Percentiles rank a stretch among this genome's conserved stretches.
These are phyloP conservation scores for Talaromyces sp. DNA, from an alignment of 2,329 filamentous ascomycete species.

Conservation along the genomic window DNA sequence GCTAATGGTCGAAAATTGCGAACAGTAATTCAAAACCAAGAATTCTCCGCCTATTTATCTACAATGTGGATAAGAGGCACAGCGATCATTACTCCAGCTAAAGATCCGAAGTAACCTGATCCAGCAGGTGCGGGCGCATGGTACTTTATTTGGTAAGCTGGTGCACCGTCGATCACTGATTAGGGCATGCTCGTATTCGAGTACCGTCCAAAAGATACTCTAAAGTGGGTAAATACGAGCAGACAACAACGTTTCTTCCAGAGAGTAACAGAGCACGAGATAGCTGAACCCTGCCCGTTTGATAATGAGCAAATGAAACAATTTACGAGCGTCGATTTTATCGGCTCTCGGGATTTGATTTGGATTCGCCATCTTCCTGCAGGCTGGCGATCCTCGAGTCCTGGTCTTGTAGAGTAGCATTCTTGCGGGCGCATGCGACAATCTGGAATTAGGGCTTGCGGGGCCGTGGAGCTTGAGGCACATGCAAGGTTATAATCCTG, in stretches of 20 bases:
- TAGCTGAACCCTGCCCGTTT: not conserved
- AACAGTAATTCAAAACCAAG: not conserved
- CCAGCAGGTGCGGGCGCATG: not conserved
- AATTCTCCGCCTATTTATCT: not conserved
- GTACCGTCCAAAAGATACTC: not conserved
- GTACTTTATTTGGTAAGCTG: not conserved
- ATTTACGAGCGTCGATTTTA: not conserved
- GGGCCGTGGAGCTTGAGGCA: not conserved
- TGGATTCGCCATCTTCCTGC: not conserved
- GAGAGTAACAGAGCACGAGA: not conserved
- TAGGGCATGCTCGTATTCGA: not conserved
- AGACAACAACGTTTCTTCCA: not conserved
- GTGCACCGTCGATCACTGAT: not conserved
- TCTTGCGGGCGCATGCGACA: not conserved
- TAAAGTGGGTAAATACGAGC: not conserved
- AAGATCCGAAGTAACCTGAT: not conserved
- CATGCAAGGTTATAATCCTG: not conserved
- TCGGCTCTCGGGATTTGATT: not conserved
- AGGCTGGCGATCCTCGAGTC: not conserved
- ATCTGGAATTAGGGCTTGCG: conserved; percentile 1
- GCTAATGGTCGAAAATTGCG: too few species aligned
- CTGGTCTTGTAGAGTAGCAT: not conserved
- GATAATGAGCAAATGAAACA: not conserved
- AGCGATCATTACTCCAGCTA: not conserved
- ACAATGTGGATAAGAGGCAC: not conserved